These are phyloP conservation scores for Chrysanthemum lavandulifolium DNA, from an alignment of 129 eudicot species.

Conservation along the genomic window DNA sequence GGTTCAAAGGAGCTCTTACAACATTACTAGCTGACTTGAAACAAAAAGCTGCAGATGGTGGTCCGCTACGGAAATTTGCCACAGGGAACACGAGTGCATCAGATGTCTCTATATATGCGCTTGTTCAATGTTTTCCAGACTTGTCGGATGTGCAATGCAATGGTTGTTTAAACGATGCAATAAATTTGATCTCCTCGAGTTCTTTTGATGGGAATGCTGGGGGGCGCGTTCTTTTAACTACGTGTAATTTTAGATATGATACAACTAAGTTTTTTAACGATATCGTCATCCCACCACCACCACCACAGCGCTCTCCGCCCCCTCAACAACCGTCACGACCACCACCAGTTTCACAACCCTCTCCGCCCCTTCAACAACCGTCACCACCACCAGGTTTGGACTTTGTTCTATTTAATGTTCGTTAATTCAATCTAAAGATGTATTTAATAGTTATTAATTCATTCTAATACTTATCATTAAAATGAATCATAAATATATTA, in stretches of 20 bases:
- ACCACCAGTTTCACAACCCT: no score
- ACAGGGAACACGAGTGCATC: neutral
- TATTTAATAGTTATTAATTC: no score
- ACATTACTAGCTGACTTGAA: neutral
- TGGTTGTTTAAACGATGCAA: neutral
- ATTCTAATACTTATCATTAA: no score
- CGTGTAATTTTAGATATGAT: neutral
- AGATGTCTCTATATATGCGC: neutral
- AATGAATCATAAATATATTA: no score
- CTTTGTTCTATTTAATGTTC: no score
- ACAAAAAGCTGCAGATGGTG: no score
- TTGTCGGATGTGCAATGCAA: neutral
- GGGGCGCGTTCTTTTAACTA: neutral
- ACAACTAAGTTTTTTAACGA: neutral
- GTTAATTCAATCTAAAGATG: no score
- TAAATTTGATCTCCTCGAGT: neutral
- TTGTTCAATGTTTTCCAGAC: neutral
- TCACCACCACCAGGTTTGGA: no score
- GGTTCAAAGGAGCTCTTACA: neutral
- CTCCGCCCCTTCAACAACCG: no score
- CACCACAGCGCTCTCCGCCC: no score
- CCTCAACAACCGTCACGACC: no score
- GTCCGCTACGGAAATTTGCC: neutral
- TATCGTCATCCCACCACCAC: no score
- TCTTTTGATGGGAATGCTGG: neutral